Evolutionary conservation across 2,329 filamentous ascomycete species (phyloP), one percentile per base, ranked within the genome.

Genomic region (Huntiella decipiens): DNA sequence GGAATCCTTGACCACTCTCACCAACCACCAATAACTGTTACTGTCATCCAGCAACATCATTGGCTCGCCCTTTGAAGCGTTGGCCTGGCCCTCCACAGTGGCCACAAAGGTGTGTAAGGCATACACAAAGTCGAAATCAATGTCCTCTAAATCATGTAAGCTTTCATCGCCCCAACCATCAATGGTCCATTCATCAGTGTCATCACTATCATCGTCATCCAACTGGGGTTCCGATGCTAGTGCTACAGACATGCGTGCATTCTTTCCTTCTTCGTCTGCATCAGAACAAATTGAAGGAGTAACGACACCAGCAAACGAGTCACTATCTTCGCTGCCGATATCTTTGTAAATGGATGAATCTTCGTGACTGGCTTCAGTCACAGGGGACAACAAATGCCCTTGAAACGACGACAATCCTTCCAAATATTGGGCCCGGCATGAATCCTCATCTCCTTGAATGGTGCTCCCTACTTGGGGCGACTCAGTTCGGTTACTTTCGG

Each of bases 11-110:
- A 96, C 87, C 39, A 98, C 83, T 53, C 88, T 74, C 11, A 98
- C 91, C 51, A 98, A 74, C 91, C 91, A 98, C 91, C 91, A 98
- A 62, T 98, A 98, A 64, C 87, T 96, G 65, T 98, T 98, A 65
- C 86, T 96, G 57, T 98, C 91, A 57, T 98, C 91, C 16, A 98
- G 73, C 52, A 98, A 69, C 45, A 96, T 88, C 91, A 98, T 98
- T 11, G 88, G 96, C 58, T 98, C 91, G 44, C 91, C 91, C 64
- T 98, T 98, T 32, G 85, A 92, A 49, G 91, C 91, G 66, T 96
- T 98, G 51, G 91, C 91, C 63, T 98, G 91, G 22, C 91, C 91
- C 63, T 98, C 91, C 42, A 98, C 91, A 1, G 91, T 96, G 22
- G 91, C 91, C 53, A 95, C 83, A 57, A 98, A 98, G 2, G 88